Conservation (phyloP, 306 rosid species). For the Vigna unguiculata region DNA sequence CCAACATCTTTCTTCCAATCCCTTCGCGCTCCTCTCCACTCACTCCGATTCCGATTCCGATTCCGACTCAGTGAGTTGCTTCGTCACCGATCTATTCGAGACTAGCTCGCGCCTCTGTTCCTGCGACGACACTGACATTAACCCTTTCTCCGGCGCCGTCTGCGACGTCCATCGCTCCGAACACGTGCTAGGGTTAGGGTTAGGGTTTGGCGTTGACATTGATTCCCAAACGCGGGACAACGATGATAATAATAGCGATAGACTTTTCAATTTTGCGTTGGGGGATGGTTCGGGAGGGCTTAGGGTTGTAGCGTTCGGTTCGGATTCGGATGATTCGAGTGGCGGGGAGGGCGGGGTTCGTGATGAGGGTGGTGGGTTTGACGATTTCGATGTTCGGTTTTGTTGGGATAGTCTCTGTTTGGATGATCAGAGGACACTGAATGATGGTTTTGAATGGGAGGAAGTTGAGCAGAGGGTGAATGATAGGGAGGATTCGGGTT, state of each 20-base stretch:
- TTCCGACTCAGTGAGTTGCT: constrained; percentile 68
- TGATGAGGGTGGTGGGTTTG: constrained; percentile 50
- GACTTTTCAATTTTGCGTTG: constrained; percentile 36
- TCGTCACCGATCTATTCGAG: constrained; percentile 82
- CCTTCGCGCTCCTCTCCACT: constrained; percentile 38
- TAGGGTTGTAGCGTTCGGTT: constrained; percentile 67
- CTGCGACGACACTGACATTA: constrained; percentile 42
- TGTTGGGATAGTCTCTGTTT: constrained; percentile 67
- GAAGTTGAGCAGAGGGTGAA: constrained; percentile 62
- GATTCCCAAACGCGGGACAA: background rate
- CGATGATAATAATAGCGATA: background rate
- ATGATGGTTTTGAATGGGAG: constrained; percentile 72
- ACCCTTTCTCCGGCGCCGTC: constrained; percentile 54
- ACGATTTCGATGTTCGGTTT: constrained; percentile 52
- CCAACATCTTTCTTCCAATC: constrained; percentile 42
- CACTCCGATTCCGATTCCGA: constrained; percentile 56
- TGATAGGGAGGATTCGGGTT: constrained; percentile 53
- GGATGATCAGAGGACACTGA: constrained; percentile 66
- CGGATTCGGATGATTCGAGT: constrained; percentile 78
- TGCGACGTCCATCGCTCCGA: constrained; percentile 48
- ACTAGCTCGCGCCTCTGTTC: constrained; percentile 33
- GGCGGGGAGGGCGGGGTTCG: constrained; percentile 42
- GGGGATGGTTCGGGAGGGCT: constrained; percentile 55
- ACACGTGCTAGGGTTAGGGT: constrained; percentile 45
- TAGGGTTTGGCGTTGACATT: constrained; percentile 45